Base-by-base conservation (phyloP, 2,329 filamentous ascomycete genomes). In the Sporothrix sp. region DNA sequence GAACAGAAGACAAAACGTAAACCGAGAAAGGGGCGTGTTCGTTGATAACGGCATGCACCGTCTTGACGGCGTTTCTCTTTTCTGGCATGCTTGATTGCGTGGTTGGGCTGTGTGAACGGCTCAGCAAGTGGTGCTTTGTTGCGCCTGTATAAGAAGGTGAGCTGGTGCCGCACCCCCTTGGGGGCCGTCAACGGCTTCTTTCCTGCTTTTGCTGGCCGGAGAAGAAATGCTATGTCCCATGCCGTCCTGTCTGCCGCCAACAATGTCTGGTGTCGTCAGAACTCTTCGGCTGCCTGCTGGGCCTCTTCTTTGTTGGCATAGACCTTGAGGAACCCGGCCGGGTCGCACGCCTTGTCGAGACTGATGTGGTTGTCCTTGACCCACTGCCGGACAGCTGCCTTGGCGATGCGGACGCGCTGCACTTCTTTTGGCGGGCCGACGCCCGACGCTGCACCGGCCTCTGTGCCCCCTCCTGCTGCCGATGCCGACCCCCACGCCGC, bases 251-350 rank as follows among this genome's bases (percentile, higher is more conserved):
- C 25, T 10, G 25, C 10, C 25, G 10, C 10, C 10, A 28, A 6
- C 10, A 28, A 6, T 28, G 10, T 28, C 5, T 28, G 6, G 5
- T 18, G 35, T 32, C 35, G 18, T 42, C 25, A 46, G 65, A 56
- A 60, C 21, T 70, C 68, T 10, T 64, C 66, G 13, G 65, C 65
- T 6, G 57, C 61, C 10, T 54, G 62, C 51, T 63, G 63, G 4
- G 62, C 65, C 25, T 30, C 49, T 8, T 59, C 54, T 59, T 71
- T 75, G 44, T 75, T 66, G 11, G 78, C 79, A 64, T 84, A 85
- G 48, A 79, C 76, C 55, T 83, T 79, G 7, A 84, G 66, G 58
- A 95, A 95, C 1, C 86, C 88, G 1, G 81, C 75, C 5, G 82
- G 76, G 64, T 87, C 83, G 48, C 93, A 86, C 1, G 82, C 75